Evolutionary conservation across 1,284 basidiomycete genomes (phyloP).

Genomic region (Pseudozyma hubeiensis): DNA sequence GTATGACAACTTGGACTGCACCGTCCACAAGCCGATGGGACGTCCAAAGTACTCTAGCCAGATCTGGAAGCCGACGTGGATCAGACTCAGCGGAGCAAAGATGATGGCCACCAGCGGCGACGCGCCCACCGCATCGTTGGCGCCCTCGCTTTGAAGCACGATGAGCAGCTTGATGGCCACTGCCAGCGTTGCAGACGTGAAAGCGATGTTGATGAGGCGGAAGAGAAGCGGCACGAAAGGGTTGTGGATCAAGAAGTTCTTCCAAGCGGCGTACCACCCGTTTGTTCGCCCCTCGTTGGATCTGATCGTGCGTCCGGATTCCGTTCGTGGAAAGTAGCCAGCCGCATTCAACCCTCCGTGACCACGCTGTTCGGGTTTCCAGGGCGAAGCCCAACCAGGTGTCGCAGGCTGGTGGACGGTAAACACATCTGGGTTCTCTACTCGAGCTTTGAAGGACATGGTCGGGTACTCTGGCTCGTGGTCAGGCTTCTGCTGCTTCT

Average conservation of each 20-base stretch:
- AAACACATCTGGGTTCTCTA: constrained; percentile 50
- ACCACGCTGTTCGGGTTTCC: constrained; percentile 57
- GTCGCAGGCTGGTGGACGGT: constrained; percentile 61
- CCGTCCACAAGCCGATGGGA: constrained; percentile 84
- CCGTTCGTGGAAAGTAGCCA: constrained; percentile 57
- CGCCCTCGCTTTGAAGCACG: constrained; percentile 73
- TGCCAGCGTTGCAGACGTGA: constrained; percentile 82
- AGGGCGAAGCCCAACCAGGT: constrained; percentile 63
- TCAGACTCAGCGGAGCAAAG: constrained; percentile 83
- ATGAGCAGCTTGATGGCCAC: constrained; percentile 81
- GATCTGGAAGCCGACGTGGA: constrained; percentile 77
- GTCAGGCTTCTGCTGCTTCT: constrained; percentile 34
- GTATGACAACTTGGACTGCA: constrained; percentile 64
- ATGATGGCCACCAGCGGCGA: constrained; percentile 86
- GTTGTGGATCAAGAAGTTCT: constrained; percentile 65
- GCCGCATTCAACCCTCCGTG: constrained; percentile 37
- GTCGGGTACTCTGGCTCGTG: constrained; percentile 38
- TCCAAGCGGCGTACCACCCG: constrained; percentile 52
- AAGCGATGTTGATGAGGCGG: constrained; percentile 83
- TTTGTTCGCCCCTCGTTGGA: constrained; percentile 21
- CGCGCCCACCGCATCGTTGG: constrained; percentile 80
- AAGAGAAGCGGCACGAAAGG: constrained; percentile 75
- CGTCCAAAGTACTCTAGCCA: constrained; percentile 84
- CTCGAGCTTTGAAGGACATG: constrained; percentile 46
- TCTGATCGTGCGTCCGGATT: constrained; percentile 35